phyloP scores from a whole-genome alignment of 129 eudicot genomes.

The Chrysanthemum seticuspe region DNA sequence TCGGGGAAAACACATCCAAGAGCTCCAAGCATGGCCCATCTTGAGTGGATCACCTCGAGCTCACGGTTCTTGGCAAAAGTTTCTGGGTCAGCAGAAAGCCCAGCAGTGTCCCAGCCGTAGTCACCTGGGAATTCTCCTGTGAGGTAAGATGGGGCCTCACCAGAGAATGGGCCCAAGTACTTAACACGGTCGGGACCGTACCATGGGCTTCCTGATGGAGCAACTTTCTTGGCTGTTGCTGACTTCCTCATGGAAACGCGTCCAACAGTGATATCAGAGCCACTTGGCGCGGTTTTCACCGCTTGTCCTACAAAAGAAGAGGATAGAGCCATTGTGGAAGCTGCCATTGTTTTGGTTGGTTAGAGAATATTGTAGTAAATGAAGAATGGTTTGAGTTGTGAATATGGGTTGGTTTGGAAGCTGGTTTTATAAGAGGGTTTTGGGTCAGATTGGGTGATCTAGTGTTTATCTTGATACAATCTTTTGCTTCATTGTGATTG shows the following conservation, averaged over 20 bases:
- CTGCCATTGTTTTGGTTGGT: slow-evolving; percentile 35
- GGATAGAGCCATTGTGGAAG: slow-evolving; percentile 44
- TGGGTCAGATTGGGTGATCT: slow-evolving; percentile 29
- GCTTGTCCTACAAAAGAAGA: slow-evolving; percentile 40
- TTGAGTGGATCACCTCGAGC: slow-evolving; percentile 42
- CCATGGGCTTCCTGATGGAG: slow-evolving; percentile 44
- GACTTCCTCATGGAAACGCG: slow-evolving; percentile 37
- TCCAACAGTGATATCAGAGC: slow-evolving; percentile 27
- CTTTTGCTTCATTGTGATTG: slow-evolving; percentile 31
- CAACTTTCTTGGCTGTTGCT: slow-evolving; percentile 25
- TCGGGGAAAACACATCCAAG: slow-evolving; percentile 46
- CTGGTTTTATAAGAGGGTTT: slow-evolving; percentile 11
- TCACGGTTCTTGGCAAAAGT: slow-evolving; percentile 46
- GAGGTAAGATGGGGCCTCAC: slow-evolving; percentile 43
- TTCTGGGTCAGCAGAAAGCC: slow-evolving; percentile 40
- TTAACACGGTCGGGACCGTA: slow-evolving; percentile 46
- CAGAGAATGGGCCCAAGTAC: slow-evolving; percentile 42
- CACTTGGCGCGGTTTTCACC: slow-evolving; percentile 27
- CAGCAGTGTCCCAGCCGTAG: slow-evolving; percentile 48
- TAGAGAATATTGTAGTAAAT: slow-evolving; percentile 2
- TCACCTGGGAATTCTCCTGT: slow-evolving; percentile 42
- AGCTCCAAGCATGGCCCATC: slow-evolving; percentile 69
- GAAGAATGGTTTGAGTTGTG: slow-evolving; percentile 19
- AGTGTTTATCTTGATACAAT: slow-evolving; percentile 31
- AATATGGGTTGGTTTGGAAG: slow-evolving; percentile 22